Evolutionary conservation across 169 alveolate genomes (phyloP), one percentile per base, ranked within the genome.

Genomic region (Plasmodium yoelii): DNA sequence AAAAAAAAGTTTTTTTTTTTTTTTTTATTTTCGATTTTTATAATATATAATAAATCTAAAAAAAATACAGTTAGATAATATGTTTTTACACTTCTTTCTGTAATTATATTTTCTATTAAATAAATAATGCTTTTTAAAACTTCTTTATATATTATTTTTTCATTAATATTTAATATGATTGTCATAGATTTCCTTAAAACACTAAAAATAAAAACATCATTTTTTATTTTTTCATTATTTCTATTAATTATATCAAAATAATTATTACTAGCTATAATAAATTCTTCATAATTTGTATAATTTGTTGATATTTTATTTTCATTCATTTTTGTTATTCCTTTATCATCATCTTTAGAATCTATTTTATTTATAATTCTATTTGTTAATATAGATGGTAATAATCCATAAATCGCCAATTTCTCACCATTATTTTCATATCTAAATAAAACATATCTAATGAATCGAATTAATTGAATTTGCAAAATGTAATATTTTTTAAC

Each of bases 171-270:
- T 39, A 69, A 68, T 42, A 69, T 42, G 1, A 82, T 46, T 0
- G 90, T 82, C 82, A 82, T 65, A 5, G 73, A 53, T 39, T 82
- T 82, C 47, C 90, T 53, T 28, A 82, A 60, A 12, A 82, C 69
- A 59, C 90, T 82, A 82, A 82, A 82, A 8, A 82, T 82, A 44
- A 82, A 82, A 0, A 82, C 90, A 15, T 82, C 90, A 56, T 82
- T 82, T 67, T 65, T 82, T 2, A 82, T 72, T 18, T 42, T 68
- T 15, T 67, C 47, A 39, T 82, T 82, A 13, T 69, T 68, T n/a
- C 15, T 13, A 34, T 82, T 82, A 22, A 53, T 44, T 1, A 82
- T 28, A 15, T 68, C 84, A 59, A 56, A 82, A 42, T 82, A 51
- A 60, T 82, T 19, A 15, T 82, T 82, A 60, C 90, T 82, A 13